Conservation (phyloP, 2,329 filamentous ascomycete species). For the Dactylellina sp. region DNA sequence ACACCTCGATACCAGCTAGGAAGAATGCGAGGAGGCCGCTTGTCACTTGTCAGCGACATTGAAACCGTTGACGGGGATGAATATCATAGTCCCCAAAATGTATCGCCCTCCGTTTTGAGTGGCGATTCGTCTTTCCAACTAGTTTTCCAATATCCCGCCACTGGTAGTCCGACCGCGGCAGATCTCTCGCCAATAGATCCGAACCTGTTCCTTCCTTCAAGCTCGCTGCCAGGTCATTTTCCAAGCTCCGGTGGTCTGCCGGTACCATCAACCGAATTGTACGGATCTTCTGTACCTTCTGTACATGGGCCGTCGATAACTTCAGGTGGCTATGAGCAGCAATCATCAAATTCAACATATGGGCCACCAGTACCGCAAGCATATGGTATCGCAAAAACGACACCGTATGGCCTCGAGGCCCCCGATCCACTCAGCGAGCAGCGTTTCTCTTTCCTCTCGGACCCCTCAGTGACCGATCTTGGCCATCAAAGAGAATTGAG, state of each 20-base stretch:
- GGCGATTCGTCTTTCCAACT: constrained; percentile 22
- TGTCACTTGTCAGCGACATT: constrained; percentile 48
- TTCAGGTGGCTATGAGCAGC: constrained; percentile 23
- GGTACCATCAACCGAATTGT: constrained; percentile 34
- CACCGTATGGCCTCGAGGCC: constrained; percentile 21
- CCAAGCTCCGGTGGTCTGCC: constrained; percentile 32
- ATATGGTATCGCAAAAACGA: constrained; percentile 18
- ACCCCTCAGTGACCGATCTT: constrained; percentile 34
- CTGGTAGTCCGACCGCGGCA: constrained; percentile 24
- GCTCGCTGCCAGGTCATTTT: constrained; percentile 10
- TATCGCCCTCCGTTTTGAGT: constrained; percentile 24
- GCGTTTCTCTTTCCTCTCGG: constrained; percentile 31
- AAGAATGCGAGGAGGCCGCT: constrained; percentile 24
- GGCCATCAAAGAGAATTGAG: constrained; percentile 7
- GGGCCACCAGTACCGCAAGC: constrained; percentile 31
- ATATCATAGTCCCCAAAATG: constrained; percentile 19
- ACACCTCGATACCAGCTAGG: constrained; percentile 40
- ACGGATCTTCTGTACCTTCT: constrained; percentile 35
- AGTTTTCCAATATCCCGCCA: constrained; percentile 21
- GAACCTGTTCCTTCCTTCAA: background rate
- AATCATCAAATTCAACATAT: constrained; percentile 22
- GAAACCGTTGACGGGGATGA: constrained; percentile 35
- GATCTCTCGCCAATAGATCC: background rate
- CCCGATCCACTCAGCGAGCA: constrained; percentile 6
- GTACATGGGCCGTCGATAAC: constrained; percentile 28